These are phyloP conservation scores for Pelargonium nanum DNA, from an alignment of 345 rosid species.

Conservation along the genomic window DNA sequence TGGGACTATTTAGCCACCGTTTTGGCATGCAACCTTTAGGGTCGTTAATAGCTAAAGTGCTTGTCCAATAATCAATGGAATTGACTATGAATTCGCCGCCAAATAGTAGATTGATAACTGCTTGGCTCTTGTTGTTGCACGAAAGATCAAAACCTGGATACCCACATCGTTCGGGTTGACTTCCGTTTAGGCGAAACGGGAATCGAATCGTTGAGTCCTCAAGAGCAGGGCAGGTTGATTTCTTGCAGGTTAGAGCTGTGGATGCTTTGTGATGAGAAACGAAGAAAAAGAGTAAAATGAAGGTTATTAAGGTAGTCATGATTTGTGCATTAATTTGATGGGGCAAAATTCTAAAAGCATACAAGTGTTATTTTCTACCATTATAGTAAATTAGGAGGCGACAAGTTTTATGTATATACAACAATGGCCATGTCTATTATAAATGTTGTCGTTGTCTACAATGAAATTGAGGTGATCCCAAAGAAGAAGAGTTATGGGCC, in stretches of 20 bases:
- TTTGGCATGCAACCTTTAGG: slow-evolving; percentile 7
- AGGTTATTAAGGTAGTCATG: no score
- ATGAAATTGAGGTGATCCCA: no score
- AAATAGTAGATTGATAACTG: neutral
- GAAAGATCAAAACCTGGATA: slow-evolving; percentile 3
- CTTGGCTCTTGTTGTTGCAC: neutral
- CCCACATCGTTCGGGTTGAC: slow-evolving; percentile 1
- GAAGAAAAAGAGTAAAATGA: no score
- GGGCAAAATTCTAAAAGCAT: no score
- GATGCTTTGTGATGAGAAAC: no score
- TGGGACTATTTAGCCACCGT: neutral
- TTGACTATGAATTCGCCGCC: slow-evolving; percentile 7
- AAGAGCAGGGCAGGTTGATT: neutral
- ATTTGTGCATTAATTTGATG: no score
- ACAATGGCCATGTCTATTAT: no score
- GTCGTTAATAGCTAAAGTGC: neutral
- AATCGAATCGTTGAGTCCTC: neutral
- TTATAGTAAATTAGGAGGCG: no score
- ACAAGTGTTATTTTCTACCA: no score
- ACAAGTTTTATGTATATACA: no score
- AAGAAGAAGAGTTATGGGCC: no score
- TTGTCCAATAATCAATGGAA: neutral
- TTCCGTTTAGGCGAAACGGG: neutral
- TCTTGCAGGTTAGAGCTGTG: neutral
- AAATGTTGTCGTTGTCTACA: no score